Conservation (phyloP, 1,284 basidiomycete species). For the Leccinum cinnamomeum region DNA sequence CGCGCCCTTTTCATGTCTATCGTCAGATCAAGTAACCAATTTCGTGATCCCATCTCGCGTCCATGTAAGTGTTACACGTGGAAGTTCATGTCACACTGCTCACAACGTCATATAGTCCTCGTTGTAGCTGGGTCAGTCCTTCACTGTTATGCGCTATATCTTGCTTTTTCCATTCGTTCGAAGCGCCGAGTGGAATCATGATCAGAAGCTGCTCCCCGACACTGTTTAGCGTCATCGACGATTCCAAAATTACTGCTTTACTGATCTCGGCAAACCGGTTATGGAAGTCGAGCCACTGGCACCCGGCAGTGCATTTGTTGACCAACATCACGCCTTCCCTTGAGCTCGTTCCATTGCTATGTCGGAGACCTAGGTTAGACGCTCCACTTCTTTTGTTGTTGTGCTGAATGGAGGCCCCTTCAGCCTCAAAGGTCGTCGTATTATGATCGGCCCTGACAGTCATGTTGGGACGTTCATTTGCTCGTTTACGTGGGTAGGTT, state of each 20-base stretch:
- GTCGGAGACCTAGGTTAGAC: constrained; percentile 1
- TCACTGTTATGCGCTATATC: constrained; percentile 59
- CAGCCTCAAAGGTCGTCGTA: constrained; percentile 75
- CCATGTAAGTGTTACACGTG: constrained; percentile 42
- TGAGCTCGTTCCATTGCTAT: constrained; percentile 74
- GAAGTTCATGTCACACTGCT: constrained; percentile 1
- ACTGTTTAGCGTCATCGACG: constrained; percentile 36
- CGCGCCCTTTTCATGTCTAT: not conserved
- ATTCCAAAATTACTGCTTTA: constrained; percentile 28
- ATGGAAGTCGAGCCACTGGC: constrained; percentile 26
- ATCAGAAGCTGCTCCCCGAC: constrained; percentile 52
- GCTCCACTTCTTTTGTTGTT: not conserved
- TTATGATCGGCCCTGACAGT: constrained; percentile 59
- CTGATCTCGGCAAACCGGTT: constrained; percentile 43
- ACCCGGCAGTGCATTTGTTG: constrained; percentile 31
- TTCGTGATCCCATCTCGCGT: constrained; percentile 69
- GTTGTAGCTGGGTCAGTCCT: constrained; percentile 80
- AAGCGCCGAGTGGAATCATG: constrained; percentile 69
- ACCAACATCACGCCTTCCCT: constrained; percentile 57
- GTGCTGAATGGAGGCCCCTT: constrained; percentile 8
- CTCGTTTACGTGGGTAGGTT: constrained; percentile 51
- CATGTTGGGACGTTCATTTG: constrained; percentile 82
- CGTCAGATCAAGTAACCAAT: constrained; percentile 64
- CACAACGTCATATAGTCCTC: constrained; percentile 42
- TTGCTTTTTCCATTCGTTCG: constrained; percentile 51